These are phyloP conservation scores for Eucalyptus brandiana DNA, from an alignment of 345 rosid genomes.

Conservation along the genomic window DNA sequence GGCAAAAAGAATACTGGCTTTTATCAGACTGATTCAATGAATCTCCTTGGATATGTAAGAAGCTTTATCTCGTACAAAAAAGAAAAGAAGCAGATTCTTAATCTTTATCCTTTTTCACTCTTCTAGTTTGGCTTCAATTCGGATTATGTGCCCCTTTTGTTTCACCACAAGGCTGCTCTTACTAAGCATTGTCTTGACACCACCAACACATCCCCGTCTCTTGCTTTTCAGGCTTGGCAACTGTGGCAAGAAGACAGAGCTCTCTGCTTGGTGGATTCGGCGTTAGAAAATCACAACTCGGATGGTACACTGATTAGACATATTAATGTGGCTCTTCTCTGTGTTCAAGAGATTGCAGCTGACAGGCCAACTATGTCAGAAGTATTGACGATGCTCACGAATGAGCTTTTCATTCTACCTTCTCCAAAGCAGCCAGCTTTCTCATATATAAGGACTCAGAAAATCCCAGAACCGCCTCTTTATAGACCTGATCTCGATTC, in stretches of 20 bases:
- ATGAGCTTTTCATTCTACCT: not conserved
- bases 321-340: not conserved
- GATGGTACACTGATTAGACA: not conserved
- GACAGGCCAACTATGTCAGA: slow-evolving; percentile 16
- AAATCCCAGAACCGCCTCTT: not conserved
- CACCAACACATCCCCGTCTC: not conserved
- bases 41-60: slow-evolving; percentile 13
- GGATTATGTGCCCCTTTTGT: not conserved
- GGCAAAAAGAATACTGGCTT: slow-evolving; percentile 17
- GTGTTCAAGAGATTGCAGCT: slow-evolving; percentile 3
- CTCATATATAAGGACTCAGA: not conserved
- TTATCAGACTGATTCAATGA: not conserved
- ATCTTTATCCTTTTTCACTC: not conserved
- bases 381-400: slow-evolving; percentile 2
- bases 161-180: fast-evolving
- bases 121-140: not conserved
- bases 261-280: not conserved
- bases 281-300: not conserved
- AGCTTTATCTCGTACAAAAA: not conserved
- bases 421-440: slow-evolving; percentile 8
- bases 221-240: slow-evolving; percentile 13
- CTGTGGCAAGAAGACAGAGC: slow-evolving; percentile 6
- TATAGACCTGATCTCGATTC: not conserved
- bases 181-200: not conserved
- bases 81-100: no score